Evolutionary conservation across 2,329 filamentous ascomycete genomes (phyloP).

Genomic region (Hyphodiscus sp.): DNA sequence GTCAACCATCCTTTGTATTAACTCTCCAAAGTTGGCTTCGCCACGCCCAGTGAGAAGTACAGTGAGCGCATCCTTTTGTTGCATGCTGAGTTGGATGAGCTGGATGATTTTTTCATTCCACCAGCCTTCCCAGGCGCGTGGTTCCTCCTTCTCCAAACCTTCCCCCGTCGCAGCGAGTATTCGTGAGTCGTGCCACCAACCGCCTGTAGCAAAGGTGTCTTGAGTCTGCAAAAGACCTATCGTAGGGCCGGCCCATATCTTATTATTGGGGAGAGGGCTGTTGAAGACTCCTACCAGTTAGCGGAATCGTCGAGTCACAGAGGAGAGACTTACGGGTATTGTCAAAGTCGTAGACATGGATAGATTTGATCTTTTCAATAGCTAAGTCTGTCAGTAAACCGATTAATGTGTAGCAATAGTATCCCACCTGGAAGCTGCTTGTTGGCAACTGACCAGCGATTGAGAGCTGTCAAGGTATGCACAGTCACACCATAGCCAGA

Average conservation of each 20-base stretch:
- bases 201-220: constrained; percentile 72
- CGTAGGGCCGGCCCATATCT: constrained; percentile 75
- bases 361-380: constrained; percentile 62
- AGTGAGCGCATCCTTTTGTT: constrained; percentile 77
- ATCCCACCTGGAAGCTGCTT: constrained; percentile 60
- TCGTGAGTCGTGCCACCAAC: constrained; percentile 93
- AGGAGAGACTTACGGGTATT: constrained; percentile 67
- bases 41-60: constrained; percentile 83
- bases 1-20: constrained; percentile 73
- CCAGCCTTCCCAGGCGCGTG: constrained; percentile 81
- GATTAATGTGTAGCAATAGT: constrained; percentile 1
- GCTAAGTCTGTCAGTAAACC: constrained; percentile 33
- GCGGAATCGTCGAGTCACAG: constrained; percentile 1
- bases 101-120: constrained; percentile 91
- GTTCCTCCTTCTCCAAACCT: constrained; percentile 75
- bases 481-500: constrained; percentile 14
- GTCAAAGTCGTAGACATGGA: constrained; percentile 97
- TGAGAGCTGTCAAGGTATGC: constrained; percentile 65
- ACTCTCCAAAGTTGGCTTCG: constrained; percentile 67
- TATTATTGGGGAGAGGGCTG: constrained; percentile 81
- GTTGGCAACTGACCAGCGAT: constrained; percentile 76
- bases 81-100: constrained; percentile 72
- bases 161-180: constrained; percentile 83
- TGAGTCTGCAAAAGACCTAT: constrained; percentile 70
- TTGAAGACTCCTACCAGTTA: constrained; percentile 62